Base-by-base conservation (phyloP, 2,329 filamentous ascomycete genomes). In the Cordyceps farinosa region DNA sequence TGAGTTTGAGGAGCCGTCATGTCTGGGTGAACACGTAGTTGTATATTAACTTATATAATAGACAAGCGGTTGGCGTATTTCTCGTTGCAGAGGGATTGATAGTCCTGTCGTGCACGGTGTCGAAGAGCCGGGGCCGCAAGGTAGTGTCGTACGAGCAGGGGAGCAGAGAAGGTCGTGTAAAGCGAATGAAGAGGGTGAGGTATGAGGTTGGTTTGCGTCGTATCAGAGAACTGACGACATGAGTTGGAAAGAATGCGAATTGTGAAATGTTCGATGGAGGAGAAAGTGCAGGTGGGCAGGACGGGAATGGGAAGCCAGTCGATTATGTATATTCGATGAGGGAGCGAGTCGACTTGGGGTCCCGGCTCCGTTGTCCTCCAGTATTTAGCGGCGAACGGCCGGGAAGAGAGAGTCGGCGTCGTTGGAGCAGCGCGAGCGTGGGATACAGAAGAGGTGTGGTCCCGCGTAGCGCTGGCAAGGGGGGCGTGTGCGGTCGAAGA, bases 1-100 rank as follows among this genome's bases (percentile, higher is more conserved):
- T 78, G 77, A 63, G 77, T 72, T 66, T 79, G 72, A 66, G 80
- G 75, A 67, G 80, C 80, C 63, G 82, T 84, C 82, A 85, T 84
- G 55, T 63, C 73, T 57, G 61, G 9, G 32, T 61, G 45, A 59
- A 53, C 45, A 61, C 34, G 36, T 27, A 52, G 27, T 34, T 53
- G 48, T 53, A 45, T 53, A 52, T 52, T 34, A 52, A 40, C 34
- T 61, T 51, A n/a, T 32, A 50, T 51, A 42, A 40, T 30, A 22
- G 42, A 48, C 29, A 57, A 29, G 9, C 4, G 15, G 44, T 22
- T 38, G 30, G 6, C n/a, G 44, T 15, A 38, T 9, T 55, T 45
- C 45, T 22, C 5, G 29, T 29, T 47, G 9, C 17, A 17, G 38
- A 34, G 10, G 22, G 10, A 22, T 6, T 2, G 8, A 29, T 7